These are phyloP conservation scores for Cyberlindnera suaveolens DNA, from an alignment of 805 yeast genomes.

Conservation along the genomic window DNA sequence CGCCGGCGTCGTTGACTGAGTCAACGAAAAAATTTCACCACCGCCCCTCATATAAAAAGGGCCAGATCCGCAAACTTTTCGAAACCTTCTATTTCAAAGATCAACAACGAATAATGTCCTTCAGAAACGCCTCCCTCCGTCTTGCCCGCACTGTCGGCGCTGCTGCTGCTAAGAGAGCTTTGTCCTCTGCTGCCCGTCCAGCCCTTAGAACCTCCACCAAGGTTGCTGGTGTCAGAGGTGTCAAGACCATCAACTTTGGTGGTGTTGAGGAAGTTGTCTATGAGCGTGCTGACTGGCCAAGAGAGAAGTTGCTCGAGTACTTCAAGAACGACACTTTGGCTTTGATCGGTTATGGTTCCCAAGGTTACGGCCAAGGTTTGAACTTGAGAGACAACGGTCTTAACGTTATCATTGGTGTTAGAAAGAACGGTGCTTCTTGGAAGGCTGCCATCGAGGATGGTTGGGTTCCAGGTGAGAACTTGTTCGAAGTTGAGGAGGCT, in stretches of 20 bases:
- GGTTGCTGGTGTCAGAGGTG: slow-evolving; percentile 72
- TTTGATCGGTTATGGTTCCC: slow-evolving; percentile 98
- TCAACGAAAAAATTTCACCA: slow-evolving; percentile 2
- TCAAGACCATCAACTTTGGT: slow-evolving; percentile 94
- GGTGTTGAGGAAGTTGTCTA: slow-evolving; percentile 93
- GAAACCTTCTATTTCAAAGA: background rate
- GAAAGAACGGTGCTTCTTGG: slow-evolving; percentile 99
- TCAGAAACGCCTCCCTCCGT: slow-evolving; percentile 43
- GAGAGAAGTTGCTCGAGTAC: slow-evolving; percentile 90
- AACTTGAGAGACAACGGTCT: slow-evolving; percentile 99
- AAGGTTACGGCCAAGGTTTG: slow-evolving; percentile 99
- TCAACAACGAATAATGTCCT: slow-evolving; percentile 23
- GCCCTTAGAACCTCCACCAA: slow-evolving; percentile 46
- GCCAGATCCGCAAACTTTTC: background rate
- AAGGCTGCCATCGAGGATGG: slow-evolving; percentile 99
- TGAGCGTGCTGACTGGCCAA: slow-evolving; percentile 99
- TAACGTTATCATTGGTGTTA: slow-evolving; percentile 96
- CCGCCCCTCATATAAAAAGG: background rate
- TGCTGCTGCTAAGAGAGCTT: slow-evolving; percentile 50
- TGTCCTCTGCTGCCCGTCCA: slow-evolving; percentile 54
- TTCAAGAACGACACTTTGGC: slow-evolving; percentile 98
- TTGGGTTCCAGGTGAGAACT: slow-evolving; percentile 99
- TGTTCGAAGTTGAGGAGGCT: slow-evolving; percentile 93
- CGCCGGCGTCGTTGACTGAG: background rate
- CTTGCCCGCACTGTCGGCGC: slow-evolving; percentile 42